These are phyloP conservation scores for Leccinum arenicola DNA, from an alignment of 768 basidiomycete genomes.

Conservation along the genomic window DNA sequence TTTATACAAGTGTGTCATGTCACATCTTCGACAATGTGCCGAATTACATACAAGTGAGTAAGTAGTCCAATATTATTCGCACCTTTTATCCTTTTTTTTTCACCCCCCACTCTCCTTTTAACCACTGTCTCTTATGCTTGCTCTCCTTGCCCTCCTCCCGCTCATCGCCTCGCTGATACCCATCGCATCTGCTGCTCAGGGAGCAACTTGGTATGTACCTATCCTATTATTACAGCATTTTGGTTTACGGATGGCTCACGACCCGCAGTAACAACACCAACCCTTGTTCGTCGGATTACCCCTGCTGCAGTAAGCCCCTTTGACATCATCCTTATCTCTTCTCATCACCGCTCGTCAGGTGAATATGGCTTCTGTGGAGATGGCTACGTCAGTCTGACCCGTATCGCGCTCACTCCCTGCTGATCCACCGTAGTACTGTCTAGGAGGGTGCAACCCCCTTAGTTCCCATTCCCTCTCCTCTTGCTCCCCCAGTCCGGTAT, in stretches of 20 bases:
- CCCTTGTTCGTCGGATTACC: constrained; percentile 35
- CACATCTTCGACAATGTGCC: not conserved
- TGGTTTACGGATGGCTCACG: not conserved
- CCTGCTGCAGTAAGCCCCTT: constrained; percentile 42
- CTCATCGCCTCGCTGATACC: constrained; percentile 19
- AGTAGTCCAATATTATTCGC: not conserved
- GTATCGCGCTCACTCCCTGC: not conserved
- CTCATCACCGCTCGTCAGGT: constrained; percentile 29
- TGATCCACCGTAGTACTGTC: constrained; percentile 55
- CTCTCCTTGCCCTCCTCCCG: constrained; percentile 15
- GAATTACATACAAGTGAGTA: not conserved
- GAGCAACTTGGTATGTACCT: constrained; percentile 26
- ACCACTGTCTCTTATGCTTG: constrained; percentile 22
- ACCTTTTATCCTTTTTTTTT: not conserved
- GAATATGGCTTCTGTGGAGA: constrained; percentile 55
- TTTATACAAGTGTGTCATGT: constrained; percentile 11
- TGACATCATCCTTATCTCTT: not conserved
- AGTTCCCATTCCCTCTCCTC: constrained; percentile 60
- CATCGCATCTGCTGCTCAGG: constrained; percentile 19
- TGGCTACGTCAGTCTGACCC: constrained; percentile 32
- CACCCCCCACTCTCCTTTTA: constrained; percentile 15
- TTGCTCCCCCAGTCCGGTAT: constrained; percentile 71
- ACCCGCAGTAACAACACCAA: constrained; percentile 36
- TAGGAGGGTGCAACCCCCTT: constrained; percentile 86
- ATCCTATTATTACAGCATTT: not conserved